A percentile compares a stretch with the other conserved stretches of the same genome.
These are phyloP conservation scores for Endoconidiophora laricicola DNA, from an alignment of 2,329 filamentous ascomycete species.

Conservation along the genomic window DNA sequence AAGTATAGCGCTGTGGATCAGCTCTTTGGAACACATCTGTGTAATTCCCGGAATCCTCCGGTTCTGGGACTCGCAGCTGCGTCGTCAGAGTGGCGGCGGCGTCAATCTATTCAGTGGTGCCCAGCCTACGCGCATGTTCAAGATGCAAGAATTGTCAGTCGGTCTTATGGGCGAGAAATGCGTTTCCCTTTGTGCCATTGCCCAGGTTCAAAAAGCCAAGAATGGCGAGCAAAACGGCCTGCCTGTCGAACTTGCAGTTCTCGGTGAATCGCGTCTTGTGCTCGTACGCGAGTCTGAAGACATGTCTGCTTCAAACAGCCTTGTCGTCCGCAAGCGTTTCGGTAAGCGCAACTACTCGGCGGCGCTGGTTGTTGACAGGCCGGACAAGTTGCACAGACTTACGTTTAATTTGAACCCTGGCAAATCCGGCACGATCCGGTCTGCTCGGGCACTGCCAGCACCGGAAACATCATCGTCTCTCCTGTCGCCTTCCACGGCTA, in stretches of 20 bases:
- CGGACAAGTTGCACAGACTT: constrained; percentile 23
- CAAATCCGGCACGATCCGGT: constrained; percentile 24
- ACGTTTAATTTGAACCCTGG: constrained; percentile 35
- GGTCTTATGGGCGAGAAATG: constrained; percentile 42
- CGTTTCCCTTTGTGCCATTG: constrained; percentile 32
- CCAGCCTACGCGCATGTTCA: constrained; percentile 38
- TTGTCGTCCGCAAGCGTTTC: constrained; percentile 19
- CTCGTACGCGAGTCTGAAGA: constrained; percentile 37
- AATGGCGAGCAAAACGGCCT: constrained; percentile 23
- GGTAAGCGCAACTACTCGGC: constrained; percentile 22
- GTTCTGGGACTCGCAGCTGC: constrained; percentile 44
- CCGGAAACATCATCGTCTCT: constrained; percentile 18
- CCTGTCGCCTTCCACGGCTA: background rate
- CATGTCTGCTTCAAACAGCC: constrained; percentile 22
- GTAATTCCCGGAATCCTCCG: constrained; percentile 37
- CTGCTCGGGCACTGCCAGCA: constrained; percentile 15
- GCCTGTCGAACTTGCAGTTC: constrained; percentile 36
- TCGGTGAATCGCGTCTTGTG: constrained; percentile 39
- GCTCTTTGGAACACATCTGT: constrained; percentile 38
- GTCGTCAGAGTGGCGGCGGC: constrained; percentile 31
- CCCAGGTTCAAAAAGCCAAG: constrained; percentile 19
- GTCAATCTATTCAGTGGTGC: constrained; percentile 39
- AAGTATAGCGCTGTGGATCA: constrained; percentile 39
- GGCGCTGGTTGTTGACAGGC: constrained; percentile 37
- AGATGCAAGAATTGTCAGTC: constrained; percentile 33